Base-by-base conservation (phyloP, 495 filamentous ascomycete genomes). In the Talaromyces borbonicus region DNA sequence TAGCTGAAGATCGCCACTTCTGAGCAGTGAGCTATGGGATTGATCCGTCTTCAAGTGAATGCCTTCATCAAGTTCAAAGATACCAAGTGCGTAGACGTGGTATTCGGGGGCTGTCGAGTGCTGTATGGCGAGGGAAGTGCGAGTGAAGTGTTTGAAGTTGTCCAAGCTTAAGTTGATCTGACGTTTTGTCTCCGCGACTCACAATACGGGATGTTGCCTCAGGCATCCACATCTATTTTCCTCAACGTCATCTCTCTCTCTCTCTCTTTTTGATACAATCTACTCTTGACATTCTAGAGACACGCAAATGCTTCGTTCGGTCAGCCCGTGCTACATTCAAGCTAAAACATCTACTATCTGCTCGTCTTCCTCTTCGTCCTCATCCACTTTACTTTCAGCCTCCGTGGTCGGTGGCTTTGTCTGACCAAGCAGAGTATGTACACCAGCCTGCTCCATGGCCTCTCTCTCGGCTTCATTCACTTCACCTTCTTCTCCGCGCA, bases 401-500 rank as follows among this genome's bases (percentile, higher is more conserved):
- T 29, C 35, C 2, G 35, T 22, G 3, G 22, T 22, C 5, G 26
- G 11, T 8, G 16, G 14, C 35, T 38, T 38, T 5, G 11, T 11
- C 26, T 41, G 38, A 26, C 20, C 27, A 15, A 27, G 18, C 6
- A 46, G 19, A 25, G 43, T 29, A 24, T 35, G 26, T 11, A 35
- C 35, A 32, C 26, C 43, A 12, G 23, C n/a, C 24, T 24, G 31
- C 23, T 27, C 56, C 41, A 50, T 50, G 0, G 48, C 40, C 32
- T 48, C 38, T 18, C 12, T 25, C 25, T 50, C 51, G 8, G 48
- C 30, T 36, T 31, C 39, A 23, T 53, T 56, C 30, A 53, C 60
- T 40, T 67, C 63, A 14, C 57, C 64, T 35, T 61, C 64, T 50
- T 74, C 92, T 49, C 90, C 88, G 40, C 84, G 73, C 89, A 95